Evolutionary conservation across 352 stramenopile genomes (phyloP).

Genomic region (Globisporangium spinosum): DNA sequence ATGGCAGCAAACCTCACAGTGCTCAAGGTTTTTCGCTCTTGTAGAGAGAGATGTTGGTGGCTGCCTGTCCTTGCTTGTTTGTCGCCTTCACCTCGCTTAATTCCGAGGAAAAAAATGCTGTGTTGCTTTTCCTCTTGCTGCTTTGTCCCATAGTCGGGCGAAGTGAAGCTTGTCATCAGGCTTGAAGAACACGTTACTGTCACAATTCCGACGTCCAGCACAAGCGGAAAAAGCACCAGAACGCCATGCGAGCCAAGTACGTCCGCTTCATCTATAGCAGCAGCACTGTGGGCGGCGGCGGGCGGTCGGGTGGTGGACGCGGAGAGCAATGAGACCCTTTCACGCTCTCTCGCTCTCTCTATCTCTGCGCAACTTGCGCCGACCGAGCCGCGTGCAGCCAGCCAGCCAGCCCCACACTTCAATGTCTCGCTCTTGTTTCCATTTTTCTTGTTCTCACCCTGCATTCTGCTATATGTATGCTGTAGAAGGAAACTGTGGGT

Average conservation of each 20-base stretch:
- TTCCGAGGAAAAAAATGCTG: neutral
- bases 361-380: too few species aligned
- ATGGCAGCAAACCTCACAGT: neutral
- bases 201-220: slow-evolving; percentile 12
- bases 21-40: slow-evolving; percentile 1
- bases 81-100: neutral
- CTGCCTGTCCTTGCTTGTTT: neutral
- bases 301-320: neutral
- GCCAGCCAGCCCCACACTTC: slow-evolving; percentile 4
- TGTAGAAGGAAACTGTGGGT: slow-evolving; percentile 49
- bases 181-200: slow-evolving; percentile 11
- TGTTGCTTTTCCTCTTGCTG: neutral
- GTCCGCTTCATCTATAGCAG: neutral
- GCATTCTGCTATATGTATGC: neutral
- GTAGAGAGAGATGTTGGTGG: slow-evolving; percentile 4
- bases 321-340: neutral
- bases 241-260: slow-evolving; percentile 12
- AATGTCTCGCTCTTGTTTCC: neutral
- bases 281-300: neutral
- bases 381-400: neutral
- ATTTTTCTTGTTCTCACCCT: neutral
- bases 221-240: neutral
- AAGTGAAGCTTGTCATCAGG: slow-evolving; percentile 6
- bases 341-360: neutral
- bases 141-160: neutral